These are phyloP conservation scores for Alternaria postmessia DNA, from an alignment of 2,329 filamentous ascomycete genomes.

Conservation along the genomic window DNA sequence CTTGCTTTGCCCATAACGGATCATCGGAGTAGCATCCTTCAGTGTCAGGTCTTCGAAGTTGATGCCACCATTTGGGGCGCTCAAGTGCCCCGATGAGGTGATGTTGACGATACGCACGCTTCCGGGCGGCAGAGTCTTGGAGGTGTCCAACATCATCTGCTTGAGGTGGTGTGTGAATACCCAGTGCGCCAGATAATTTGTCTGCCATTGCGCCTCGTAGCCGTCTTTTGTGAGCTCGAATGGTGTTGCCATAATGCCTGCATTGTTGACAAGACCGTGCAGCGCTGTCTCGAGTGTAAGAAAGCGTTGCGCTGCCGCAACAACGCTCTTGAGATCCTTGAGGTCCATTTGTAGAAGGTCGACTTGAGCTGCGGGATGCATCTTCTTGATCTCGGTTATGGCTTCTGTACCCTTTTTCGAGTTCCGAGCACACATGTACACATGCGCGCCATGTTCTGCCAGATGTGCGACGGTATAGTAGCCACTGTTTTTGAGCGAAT, in stretches of 20 bases:
- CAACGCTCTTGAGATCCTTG: neutral
- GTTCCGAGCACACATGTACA: neutral
- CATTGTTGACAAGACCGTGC: neutral
- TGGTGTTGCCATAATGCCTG: constrained; percentile 22
- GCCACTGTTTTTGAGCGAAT: neutral
- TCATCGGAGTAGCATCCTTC: constrained; percentile 11
- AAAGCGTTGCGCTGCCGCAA: neutral
- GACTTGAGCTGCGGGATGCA: neutral
- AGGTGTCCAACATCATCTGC: constrained; percentile 25
- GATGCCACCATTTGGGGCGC: constrained; percentile 20
- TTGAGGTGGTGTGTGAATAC: constrained; percentile 53
- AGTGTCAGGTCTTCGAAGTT: constrained; percentile 22
- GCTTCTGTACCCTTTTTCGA: neutral
- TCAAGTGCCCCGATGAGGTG: constrained; percentile 23
- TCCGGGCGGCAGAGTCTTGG: constrained; percentile 46
- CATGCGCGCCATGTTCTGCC: neutral
- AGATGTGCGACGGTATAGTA: neutral
- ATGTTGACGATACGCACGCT: constrained; percentile 30
- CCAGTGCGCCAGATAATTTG: constrained; percentile 57
- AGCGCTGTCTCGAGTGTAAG: neutral
- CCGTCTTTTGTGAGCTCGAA: constrained; percentile 48
- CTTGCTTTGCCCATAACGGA: constrained; percentile 34
- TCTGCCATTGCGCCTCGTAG: constrained; percentile 57
- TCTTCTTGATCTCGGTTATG: neutral
- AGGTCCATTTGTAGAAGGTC: neutral